Evolutionary conservation across 1,284 basidiomycete genomes (phyloP).

Genomic region (Melampsora americana): DNA sequence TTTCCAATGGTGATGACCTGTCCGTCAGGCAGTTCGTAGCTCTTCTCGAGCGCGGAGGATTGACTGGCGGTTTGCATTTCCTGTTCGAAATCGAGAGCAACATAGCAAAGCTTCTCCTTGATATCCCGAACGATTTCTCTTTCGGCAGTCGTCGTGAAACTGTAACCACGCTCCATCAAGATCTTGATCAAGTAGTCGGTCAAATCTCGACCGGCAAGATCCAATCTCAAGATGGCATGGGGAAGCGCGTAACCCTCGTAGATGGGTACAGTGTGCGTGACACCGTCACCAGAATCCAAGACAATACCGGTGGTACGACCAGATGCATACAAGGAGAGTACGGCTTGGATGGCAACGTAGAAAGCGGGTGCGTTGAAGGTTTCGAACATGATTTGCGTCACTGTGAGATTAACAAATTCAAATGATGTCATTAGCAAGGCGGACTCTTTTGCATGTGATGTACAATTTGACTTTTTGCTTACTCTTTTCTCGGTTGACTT

Average conservation of each 20-base stretch:
- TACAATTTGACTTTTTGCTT: constrained; percentile 5
- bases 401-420: constrained; percentile 3
- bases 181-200: constrained; percentile 91
- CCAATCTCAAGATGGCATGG: constrained; percentile 90
- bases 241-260: constrained; percentile 94
- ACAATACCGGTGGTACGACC: constrained; percentile 91
- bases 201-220: constrained; percentile 90
- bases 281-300: constrained; percentile 89
- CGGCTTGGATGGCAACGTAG: constrained; percentile 90
- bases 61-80: constrained; percentile 89
- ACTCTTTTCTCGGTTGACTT: constrained; percentile 94
- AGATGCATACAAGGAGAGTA: constrained; percentile 85
- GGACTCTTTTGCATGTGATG: background rate
- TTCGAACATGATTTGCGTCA: constrained; percentile 93
- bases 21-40: constrained; percentile 92
- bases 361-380: constrained; percentile 91
- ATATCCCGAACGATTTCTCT: constrained; percentile 95
- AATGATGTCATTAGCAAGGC: background rate
- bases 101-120: constrained; percentile 98
- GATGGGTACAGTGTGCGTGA: constrained; percentile 88
- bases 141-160: constrained; percentile 87
- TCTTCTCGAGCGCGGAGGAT: constrained; percentile 88
- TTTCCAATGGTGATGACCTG: constrained; percentile 96
- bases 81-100: constrained; percentile 94
- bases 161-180: constrained; percentile 88